Evolutionary conservation across 2,329 filamentous ascomycete species (phyloP).

Genomic region (Drechslerella dactyloides): DNA sequence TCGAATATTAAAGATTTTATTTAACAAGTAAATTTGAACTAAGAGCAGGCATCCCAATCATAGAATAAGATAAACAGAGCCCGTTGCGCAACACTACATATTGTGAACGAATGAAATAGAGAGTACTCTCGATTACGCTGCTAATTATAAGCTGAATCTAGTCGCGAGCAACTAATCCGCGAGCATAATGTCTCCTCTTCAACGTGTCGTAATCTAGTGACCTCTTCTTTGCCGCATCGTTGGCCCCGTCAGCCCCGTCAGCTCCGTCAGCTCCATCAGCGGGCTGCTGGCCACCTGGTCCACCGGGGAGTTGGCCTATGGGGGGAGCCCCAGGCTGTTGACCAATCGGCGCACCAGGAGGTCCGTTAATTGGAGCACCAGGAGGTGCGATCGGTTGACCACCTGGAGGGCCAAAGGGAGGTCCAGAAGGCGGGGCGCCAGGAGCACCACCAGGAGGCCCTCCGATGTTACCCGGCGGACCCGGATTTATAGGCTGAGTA

Average conservation of each 20-base stretch:
- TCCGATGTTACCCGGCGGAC: conserved; percentile 61
- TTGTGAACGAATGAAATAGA: no score
- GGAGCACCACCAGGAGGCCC: conserved; percentile 46
- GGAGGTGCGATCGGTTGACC: conserved; percentile 62
- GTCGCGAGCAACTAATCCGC: conserved; percentile 28
- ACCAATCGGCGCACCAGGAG: conserved; percentile 63
- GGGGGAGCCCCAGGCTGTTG: conserved; percentile 66
- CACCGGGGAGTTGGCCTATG: conserved; percentile 59
- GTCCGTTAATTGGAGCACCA: conserved; percentile 58
- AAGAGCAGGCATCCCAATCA: no score
- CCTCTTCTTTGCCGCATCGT: conserved; percentile 69
- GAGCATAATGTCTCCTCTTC: conserved; percentile 57
- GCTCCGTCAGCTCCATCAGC: conserved; percentile 67
- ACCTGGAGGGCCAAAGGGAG: conserved; percentile 70
- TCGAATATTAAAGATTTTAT: no score
- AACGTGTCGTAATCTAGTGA: conserved; percentile 64
- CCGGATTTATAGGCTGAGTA: conserved; percentile 64
- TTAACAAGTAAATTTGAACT: no score
- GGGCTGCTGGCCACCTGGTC: no score
- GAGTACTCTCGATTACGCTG: neutral
- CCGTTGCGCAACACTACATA: no score
- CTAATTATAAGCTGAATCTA: neutral
- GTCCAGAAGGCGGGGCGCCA: conserved; percentile 69
- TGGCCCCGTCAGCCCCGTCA: conserved; percentile 68
- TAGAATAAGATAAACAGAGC: no score